Evolutionary conservation across 2,329 filamentous ascomycete genomes (phyloP), one percentile per base, ranked within the genome.

Genomic region (Diaporthe eres): DNA sequence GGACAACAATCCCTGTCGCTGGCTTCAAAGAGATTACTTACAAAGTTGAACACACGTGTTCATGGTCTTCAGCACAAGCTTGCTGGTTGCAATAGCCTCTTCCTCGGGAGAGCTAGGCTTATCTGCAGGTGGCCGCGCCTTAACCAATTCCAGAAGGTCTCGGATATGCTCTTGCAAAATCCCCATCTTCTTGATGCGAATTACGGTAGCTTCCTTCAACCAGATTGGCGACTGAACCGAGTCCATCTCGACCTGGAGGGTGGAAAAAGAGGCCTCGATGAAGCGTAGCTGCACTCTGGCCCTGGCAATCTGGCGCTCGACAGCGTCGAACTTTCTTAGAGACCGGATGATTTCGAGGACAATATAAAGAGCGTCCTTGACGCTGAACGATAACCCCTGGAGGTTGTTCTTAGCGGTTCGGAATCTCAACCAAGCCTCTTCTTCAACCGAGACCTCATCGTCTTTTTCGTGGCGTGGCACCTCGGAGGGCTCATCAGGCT

Each of bases 21-120:
- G 34, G 57, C 34, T 39, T 7, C 22, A 3, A 28, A 19, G 13
- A 28, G 39, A n/a, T 17, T 44, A 63, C n/a, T 19, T 25, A 63
- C 58, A 63, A 42, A 63, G n/a, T 2, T 28, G 58, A 19, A 19
- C 58, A 37, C 58, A 63, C n/a, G 10, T 44, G n/a, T 34, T 28
- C 58, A 63, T 28, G 15, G 39, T 19, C 39, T 63, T 28, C 6
- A 63, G n/a, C 39, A 44, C 10, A 7, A 44, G 37, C 15, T 63
- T 63, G 39, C 58, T 44, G 5, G 39, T 42, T 3, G 39, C 4
- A 5, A 19, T 19, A 19, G 58, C 39, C 17, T 63, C 37, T 17
- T 44, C 13, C 7, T 63, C n/a, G 2, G n/a, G 3, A 44, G 4
- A 4, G 2, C 1, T 12, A 7, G 7, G 2, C 3, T 8, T 12